Evolutionary conservation across 768 basidiomycete species (phyloP), one percentile per base, ranked within the genome.

Genomic region (Mycena vitilis): DNA sequence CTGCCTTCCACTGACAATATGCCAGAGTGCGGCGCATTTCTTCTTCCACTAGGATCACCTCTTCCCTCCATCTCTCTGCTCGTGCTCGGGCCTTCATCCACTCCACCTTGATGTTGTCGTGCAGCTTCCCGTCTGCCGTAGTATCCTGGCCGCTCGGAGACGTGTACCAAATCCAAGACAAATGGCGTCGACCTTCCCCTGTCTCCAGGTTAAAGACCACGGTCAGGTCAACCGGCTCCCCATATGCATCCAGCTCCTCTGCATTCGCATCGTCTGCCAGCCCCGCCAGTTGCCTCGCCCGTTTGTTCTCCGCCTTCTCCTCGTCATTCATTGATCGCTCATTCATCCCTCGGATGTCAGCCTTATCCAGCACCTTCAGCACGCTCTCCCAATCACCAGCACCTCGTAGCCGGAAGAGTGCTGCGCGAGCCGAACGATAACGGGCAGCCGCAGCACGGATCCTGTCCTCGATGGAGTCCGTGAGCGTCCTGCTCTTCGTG

Each of bases 381-480:
- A 22, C n/a, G 9, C 3, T 13, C 47, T 47, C 47, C 47, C 47
- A 47, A 4, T 47, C 47, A 2, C 47, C 47, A 47, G 8, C 8
- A 4, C 47, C 47, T 20, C 47, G 16, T 8, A 47, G 47, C 18
- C 13, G 15, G 16, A 73, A 38, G 8, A 72, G 16, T 16, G 61
- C 66, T 2, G 25, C 34, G 1, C 69, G 54, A 2, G 69, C 63
- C 4, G 15, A 3, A 7, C 40, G 22, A 44, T 72, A 72, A 8
- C 59, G 42, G 22, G 44, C 49, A 13, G 55, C 23, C 7, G 62
- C 62, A 1, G 13, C 40, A 18, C 45, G 52, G 6, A 58, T 56
- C 18, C 64, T 60, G 16, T 51, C 58, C 22, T 73, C 70, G 40
- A 73, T 68, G 12, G 63, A 62, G 25, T 67, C 64, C n/a, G 72